Base-by-base conservation (phyloP, 2,329 filamentous ascomycete species). In the Chaetomiaceae sp. region DNA sequence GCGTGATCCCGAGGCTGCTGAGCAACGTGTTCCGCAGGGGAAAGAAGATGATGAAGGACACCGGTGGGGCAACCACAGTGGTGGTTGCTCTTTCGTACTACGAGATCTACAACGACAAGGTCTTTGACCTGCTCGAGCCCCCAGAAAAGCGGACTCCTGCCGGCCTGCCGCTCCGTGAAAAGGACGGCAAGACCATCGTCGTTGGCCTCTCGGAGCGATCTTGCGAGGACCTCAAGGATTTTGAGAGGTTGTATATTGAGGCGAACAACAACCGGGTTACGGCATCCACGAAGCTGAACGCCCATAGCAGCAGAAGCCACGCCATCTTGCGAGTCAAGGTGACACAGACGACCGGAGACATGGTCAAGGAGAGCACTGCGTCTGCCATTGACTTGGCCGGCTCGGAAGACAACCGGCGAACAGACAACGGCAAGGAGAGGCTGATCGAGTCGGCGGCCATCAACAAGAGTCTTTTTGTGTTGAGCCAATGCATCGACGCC, bases 51-150 rank as follows among this genome's bases (percentile, higher is more conserved):
- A 80, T 82, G 59, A 94, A 92, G 70, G 90, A 95, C 64, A 80
- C 84, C 2, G 75, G 78, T 4, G 88, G 85, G 10, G 75, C 82
- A 47, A 91, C 85, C 0, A 77, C 74, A 2, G 88, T 95, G 20
- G 75, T 82, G 8, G 89, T 96, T 14, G 77, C 82, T 11, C 78
- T 96, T 64, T 91, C 89, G 25, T 96, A 96, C 72, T 96, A 95
- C 72, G 91, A 96, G 69, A 96, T 96, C 61, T 96, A 96, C 72
- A 96, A 95, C 69, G 91, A 96, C 74, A 92, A 92, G 67, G 90
- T 96, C 18, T 96, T 86, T 65, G 91, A 96, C 67, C 75, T 96
- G 29, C 89, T 96, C 61, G 89, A 96, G 67, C 77, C 90, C 0
- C 87, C 85, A 0, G 91, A 96, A 68, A 95, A 90, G 73, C 86